Evolutionary conservation across 192 early-diverging fungal species (phyloP), one percentile per base, ranked within the genome.

Genomic region (Coemansia erecta): DNA sequence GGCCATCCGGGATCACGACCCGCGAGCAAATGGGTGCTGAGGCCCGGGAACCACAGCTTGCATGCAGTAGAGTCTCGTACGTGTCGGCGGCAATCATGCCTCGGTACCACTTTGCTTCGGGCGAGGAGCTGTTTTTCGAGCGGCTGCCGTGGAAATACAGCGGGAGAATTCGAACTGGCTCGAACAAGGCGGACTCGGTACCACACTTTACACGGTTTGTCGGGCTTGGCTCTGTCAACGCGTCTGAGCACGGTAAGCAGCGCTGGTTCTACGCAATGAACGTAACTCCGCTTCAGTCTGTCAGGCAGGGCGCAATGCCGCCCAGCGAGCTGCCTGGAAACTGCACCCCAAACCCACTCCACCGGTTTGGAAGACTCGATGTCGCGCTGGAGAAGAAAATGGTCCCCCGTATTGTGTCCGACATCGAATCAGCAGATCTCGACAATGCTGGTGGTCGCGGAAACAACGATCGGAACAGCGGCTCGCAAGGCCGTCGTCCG

Each of bases 201-300:
- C 33, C 55, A 3, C 72, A 80, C 33, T 81, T 61, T 40, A 92
- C 95, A 7, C 82, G 95, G 24, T 95, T 97, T 63, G 84, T 97
- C 61, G 90, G 90, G 4, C 64, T 97, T 19, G 90, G 83, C 1
- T 68, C 84, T 7, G 90, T 88, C 41, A 84, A 83, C 24, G 84
- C 82, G 45, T 62, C 80, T 14, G 70, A 45, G 23, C 53, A 63
- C 48, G 68, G 78, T 23, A 93, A 93, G 73, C 84, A 88, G 58
- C 62, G 85, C 70, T 97, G 94, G 94, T 93, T 93, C 63, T 97
- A 95, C 66, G 94, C 93, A 1, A 89, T 94, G 79, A 94, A 94
- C 46, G 66, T 92, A 18, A 81, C 70, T 1, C 93, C 94, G 12
- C 61, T 92, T 47, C 58, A 84, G 8, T 49, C 51, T 3, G 64